phyloP scores from a whole-genome alignment of 2,329 filamentous ascomycete genomes.

The Fusarium stilboides region DNA sequence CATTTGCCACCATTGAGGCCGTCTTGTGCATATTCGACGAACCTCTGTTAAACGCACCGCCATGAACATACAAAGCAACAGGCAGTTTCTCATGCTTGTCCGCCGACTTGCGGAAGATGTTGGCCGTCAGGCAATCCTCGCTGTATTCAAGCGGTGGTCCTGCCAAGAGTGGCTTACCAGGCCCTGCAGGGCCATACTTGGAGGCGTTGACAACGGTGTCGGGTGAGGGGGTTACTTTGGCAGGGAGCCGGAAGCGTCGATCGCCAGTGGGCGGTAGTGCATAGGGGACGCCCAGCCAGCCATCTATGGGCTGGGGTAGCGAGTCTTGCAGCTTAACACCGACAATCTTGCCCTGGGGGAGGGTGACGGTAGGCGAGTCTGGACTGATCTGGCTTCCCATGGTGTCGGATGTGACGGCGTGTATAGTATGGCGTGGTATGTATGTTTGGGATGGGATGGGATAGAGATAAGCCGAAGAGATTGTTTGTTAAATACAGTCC shows the following conservation, averaged over 20 bases:
- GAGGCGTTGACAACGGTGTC: slow-evolving; percentile 53
- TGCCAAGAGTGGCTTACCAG: slow-evolving; percentile 44
- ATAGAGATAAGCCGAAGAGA: too few species aligned
- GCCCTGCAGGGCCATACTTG: slow-evolving; percentile 55
- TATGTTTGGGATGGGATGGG: too few species aligned
- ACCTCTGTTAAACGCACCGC: slow-evolving; percentile 61
- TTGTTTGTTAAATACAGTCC: slow-evolving; percentile 4
- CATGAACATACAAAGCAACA: slow-evolving; percentile 72
- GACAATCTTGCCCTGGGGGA: slow-evolving; percentile 45
- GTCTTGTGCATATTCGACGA: slow-evolving; percentile 70
- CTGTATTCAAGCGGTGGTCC: slow-evolving; percentile 52
- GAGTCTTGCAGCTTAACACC: slow-evolving; percentile 37
- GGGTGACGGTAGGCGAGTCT: slow-evolving; percentile 28
- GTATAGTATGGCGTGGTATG: neutral
- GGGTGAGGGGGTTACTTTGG: slow-evolving; percentile 46
- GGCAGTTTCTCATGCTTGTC: slow-evolving; percentile 52
- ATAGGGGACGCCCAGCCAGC: slow-evolving; percentile 66
- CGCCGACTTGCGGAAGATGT: slow-evolving; percentile 63
- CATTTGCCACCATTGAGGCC: slow-evolving; percentile 72
- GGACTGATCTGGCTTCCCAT: slow-evolving; percentile 35
- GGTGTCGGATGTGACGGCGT: neutral
- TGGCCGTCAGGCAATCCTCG: slow-evolving; percentile 70
- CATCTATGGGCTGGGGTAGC: slow-evolving; percentile 52
- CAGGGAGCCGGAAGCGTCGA: slow-evolving; percentile 61
- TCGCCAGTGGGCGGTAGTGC: slow-evolving; percentile 62